Conservation (phyloP, 1,139 yeast species). For the Sugiyamaella pinicola region DNA sequence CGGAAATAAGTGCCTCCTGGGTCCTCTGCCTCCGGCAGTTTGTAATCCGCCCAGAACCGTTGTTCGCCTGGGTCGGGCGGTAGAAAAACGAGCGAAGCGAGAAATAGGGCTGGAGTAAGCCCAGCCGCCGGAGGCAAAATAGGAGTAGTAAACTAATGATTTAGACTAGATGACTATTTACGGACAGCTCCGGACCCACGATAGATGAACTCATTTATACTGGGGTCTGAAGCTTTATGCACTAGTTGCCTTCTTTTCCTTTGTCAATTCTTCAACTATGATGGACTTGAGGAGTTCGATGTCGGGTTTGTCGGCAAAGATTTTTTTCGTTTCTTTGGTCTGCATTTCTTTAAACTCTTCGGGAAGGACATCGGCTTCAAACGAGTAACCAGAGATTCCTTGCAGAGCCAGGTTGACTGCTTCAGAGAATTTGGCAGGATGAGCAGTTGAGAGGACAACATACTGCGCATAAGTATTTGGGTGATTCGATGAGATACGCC, state of each 20-base stretch:
- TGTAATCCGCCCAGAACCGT: background rate
- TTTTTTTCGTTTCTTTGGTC: constrained; percentile 72
- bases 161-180: no score
- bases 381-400: constrained; percentile 70
- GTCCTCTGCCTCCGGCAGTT: constrained; percentile 2
- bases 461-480: constrained; percentile 52
- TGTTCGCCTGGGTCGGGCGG: background rate
- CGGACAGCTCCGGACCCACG: no score
- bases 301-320: constrained; percentile 72
- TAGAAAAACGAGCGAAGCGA: constrained; percentile 1
- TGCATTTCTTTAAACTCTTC: constrained; percentile 77
- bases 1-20: background rate
- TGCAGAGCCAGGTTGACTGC: constrained; percentile 84
- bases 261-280: constrained; percentile 42
- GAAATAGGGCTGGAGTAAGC: no score
- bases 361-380: constrained; percentile 87
- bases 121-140: no score
- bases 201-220: background rate
- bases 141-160: no score
- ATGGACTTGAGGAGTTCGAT: constrained; percentile 71
- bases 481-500: constrained; percentile 55
- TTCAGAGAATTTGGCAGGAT: constrained; percentile 96
- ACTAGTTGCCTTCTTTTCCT: constrained; percentile 10
- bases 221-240: background rate
- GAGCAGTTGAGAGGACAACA: constrained; percentile 92